Evolutionary conservation across 169 alveolate genomes (phyloP).

Genomic region (Ichthyophthirius multifiliis): DNA sequence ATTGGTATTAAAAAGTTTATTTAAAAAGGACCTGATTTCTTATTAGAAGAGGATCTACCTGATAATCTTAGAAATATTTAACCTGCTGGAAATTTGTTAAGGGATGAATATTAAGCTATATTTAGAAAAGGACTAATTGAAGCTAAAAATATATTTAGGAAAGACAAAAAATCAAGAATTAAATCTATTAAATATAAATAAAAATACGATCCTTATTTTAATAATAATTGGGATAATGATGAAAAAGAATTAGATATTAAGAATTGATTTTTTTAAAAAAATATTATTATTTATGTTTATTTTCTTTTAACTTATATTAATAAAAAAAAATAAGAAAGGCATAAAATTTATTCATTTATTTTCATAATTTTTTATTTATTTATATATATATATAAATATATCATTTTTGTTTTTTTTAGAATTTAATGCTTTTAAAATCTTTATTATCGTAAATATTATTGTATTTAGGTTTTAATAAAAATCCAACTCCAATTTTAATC

Average conservation of each 20-base stretch:
- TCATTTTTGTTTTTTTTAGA: constrained; percentile 5
- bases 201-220: neutral
- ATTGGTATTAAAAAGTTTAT: neutral
- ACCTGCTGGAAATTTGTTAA: neutral
- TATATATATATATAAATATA: too few species aligned
- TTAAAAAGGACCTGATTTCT: neutral
- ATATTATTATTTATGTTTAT: too few species aligned
- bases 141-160: neutral
- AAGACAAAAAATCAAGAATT: neutral
- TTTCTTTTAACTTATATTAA: too few species aligned
- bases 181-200: neutral
- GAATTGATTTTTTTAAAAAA: too few species aligned
- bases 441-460: constrained; percentile 32
- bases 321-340: too few species aligned
- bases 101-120: neutral
- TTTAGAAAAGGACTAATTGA: neutral
- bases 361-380: too few species aligned
- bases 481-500: constrained; percentile 27
- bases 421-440: constrained; percentile 14
- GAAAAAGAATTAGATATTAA: neutral
- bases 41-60: constrained; percentile 8
- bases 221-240: neutral
- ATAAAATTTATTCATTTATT: too few species aligned
- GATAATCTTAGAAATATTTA: neutral
- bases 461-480: neutral